Base-by-base conservation (phyloP, 1,139 yeast genomes). In the Sugiyamaella grinbergsii region DNA sequence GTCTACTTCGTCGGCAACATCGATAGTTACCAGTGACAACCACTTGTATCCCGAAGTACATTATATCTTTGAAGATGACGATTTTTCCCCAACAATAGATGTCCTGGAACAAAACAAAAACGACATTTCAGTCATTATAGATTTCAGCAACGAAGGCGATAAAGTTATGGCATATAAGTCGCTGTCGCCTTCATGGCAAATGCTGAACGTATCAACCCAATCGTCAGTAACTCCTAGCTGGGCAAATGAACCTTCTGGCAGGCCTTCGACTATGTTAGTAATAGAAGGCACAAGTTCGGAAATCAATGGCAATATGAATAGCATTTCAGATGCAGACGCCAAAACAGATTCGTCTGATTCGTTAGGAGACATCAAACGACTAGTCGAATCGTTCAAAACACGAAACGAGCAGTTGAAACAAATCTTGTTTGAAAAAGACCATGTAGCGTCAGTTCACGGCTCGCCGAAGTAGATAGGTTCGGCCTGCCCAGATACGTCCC, bases 151-250 rank as follows among this genome's bases (percentile, higher is more conserved):
- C n/a, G 51, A 66, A 23, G 73, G 72, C 15, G 54, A 59, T 24
- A 51, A 58, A 2, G 58, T 69, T 2, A 51, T 58, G 2, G 53
- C 56, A 18, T 62, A 64, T 49, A 61, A 63, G 36, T 69, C 73
- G 7, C 55, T 71, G 15, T 65, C 73, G 7, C 63, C 71, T 1
- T 62, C 62, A n/a, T 71, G 74, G 74, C 75, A 71, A 52, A 63
- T 70, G 29, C 54, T 60, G 5, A 52, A 52, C 26, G 53, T 55
- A 8, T 18, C 53, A 7, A 42, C 60, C 3, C 41, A 55, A 18
- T 50, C 54, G 2, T 45, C 59, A 10, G 47, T 55, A 16, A 47
- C 57, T 7, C 58, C 62, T 7, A 39, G 54, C 4, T 56, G 59
- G 59, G 48, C 52, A 41, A 42, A 45, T 16, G 50, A 53, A 7